Percentiles rank a stretch among this genome's conserved stretches.
These are phyloP conservation scores for Epichloe glyceriae DNA, from an alignment of 2,329 filamentous ascomycete genomes.

Conservation along the genomic window DNA sequence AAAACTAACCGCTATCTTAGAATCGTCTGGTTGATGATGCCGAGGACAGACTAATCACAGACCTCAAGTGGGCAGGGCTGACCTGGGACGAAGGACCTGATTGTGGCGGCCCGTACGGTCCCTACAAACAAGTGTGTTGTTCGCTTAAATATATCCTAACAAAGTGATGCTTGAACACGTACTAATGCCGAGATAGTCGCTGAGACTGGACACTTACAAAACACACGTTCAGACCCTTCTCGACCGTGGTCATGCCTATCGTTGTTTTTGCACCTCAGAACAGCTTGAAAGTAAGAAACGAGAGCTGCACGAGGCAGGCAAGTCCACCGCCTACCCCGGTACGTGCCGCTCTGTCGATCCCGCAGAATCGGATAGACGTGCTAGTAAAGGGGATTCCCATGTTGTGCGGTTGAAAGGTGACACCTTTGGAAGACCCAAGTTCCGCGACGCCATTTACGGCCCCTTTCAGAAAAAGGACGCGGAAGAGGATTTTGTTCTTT, in stretches of 20 bases:
- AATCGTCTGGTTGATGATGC: slow-evolving; percentile 71
- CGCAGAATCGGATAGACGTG: slow-evolving; percentile 58
- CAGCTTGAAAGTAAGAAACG: slow-evolving; percentile 55
- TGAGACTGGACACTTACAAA: slow-evolving; percentile 62
- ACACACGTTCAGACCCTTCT: slow-evolving; percentile 59
- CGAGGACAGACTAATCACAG: slow-evolving; percentile 62
- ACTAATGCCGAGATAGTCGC: slow-evolving; percentile 42
- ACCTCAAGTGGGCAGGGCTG: slow-evolving; percentile 79
- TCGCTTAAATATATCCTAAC: background rate
- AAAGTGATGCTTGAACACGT: background rate
- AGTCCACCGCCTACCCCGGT: slow-evolving; percentile 39
- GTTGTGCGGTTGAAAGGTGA: slow-evolving; percentile 64
- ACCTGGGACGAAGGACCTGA: slow-evolving; percentile 91
- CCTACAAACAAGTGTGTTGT: slow-evolving; percentile 62
- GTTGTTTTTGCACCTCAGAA: slow-evolving; percentile 78
- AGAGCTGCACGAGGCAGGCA: slow-evolving; percentile 40
- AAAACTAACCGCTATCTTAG: slow-evolving; percentile 28
- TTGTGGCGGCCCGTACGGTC: slow-evolving; percentile 67
- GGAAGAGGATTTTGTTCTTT: slow-evolving; percentile 72
- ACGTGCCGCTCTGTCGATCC: slow-evolving; percentile 56
- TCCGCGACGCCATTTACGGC: slow-evolving; percentile 72
- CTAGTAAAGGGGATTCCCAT: slow-evolving; percentile 54
- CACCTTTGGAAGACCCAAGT: slow-evolving; percentile 40
- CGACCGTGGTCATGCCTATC: slow-evolving; percentile 62
- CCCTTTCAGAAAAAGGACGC: slow-evolving; percentile 39